phyloP scores from a whole-genome alignment of 441 rosid genomes.

The Aleurites moluccanus region DNA sequence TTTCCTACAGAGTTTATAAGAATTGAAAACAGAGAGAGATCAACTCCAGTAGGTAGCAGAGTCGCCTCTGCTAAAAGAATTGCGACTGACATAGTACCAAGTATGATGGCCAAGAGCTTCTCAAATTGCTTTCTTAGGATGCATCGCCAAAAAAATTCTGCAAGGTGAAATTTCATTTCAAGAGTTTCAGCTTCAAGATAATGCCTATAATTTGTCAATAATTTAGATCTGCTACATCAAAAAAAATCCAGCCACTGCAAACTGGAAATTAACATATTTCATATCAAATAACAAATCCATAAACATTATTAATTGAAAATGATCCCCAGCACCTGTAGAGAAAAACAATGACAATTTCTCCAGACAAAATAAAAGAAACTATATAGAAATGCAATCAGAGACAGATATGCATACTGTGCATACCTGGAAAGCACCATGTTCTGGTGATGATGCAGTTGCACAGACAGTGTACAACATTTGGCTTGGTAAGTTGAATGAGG shows the following conservation, averaged over 20 bases:
- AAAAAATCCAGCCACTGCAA: neutral
- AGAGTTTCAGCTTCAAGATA: conserved; percentile 12
- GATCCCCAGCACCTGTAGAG: too few relatives aligned
- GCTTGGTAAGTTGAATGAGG: neutral
- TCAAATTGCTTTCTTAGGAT: conserved; percentile 61
- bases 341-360: neutral
- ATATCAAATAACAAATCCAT: neutral
- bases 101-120: conserved; percentile 67
- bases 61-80: conserved; percentile 99
- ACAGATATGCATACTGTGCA: neutral
- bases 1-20: conserved; percentile 77
- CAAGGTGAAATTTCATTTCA: conserved; percentile 25
- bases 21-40: conserved; percentile 91
- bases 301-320: neutral
- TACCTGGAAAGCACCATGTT: neutral
- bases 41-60: conserved; percentile 65
- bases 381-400: too few relatives aligned
- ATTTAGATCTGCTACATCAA: neutral
- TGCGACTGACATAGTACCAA: conserved; percentile 88
- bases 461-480: neutral
- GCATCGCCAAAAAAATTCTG: conserved; percentile 96
- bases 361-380: too few relatives aligned
- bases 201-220: neutral
- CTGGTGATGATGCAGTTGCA: neutral
- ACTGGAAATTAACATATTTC: neutral